phyloP scores from a whole-genome alignment of 257 asterid species.

The Ligustrum vulgare region DNA sequence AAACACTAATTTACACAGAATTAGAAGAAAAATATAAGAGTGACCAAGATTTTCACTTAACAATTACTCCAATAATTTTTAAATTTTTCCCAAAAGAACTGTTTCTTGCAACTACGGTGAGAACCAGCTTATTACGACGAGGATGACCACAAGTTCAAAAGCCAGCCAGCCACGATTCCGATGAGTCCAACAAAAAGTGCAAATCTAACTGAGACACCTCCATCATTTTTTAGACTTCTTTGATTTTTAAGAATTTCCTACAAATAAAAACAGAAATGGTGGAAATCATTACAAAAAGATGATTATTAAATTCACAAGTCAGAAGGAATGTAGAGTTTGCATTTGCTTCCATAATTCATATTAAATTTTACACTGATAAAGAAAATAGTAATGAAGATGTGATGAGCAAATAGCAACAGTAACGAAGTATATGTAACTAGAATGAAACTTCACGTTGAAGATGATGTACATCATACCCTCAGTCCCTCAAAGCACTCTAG shows the following conservation, averaged over 20 bases:
- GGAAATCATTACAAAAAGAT: neutral
- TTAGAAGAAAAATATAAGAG: neutral
- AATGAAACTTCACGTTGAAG: neutral
- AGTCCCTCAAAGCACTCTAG: too few relatives aligned
- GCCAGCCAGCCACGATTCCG: conserved; percentile 39
- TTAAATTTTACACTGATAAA: too few relatives aligned
- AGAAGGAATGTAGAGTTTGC: neutral
- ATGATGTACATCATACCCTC: neutral
- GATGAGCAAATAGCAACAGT: neutral
- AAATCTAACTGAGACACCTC: conserved; percentile 36
- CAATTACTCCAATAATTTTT: neutral
- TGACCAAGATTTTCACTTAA: neutral
- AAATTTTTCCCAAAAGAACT: neutral
- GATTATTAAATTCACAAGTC: neutral
- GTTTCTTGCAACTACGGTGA: neutral
- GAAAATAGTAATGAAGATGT: neutral
- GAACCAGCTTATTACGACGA: conserved; percentile 20
- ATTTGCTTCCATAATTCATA: neutral
- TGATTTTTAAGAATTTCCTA: conserved; percentile 38
- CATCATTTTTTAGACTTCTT: conserved; percentile 18
- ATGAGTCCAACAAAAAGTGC: conserved; percentile 42
- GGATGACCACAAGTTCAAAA: conserved; percentile 32
- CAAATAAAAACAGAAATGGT: neutral
- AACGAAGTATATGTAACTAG: neutral
- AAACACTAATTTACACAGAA: neutral